Evolutionary conservation across 2,329 filamentous ascomycete genomes (phyloP).

Genomic region (Fusarium gaditjirri): DNA sequence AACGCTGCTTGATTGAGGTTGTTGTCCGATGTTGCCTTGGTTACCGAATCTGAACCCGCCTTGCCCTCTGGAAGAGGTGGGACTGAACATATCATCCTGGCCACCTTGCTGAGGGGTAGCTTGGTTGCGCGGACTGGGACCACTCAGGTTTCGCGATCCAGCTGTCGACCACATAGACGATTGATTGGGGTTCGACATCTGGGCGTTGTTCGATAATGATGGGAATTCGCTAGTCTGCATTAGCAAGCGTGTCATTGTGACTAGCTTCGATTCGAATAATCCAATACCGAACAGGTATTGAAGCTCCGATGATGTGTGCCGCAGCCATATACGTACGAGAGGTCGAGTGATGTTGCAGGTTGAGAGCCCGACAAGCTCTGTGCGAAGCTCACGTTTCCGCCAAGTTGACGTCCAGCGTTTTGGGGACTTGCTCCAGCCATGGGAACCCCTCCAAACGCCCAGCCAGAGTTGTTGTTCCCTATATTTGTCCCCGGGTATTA

Average conservation of each 20-base stretch:
- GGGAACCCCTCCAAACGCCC: constrained; percentile 71
- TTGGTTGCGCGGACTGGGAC: constrained; percentile 62
- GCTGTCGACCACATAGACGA: constrained; percentile 66
- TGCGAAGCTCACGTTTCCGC: constrained; percentile 72
- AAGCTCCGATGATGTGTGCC: not conserved
- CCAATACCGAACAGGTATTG: not conserved
- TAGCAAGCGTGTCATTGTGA: not conserved
- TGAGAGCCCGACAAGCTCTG: constrained; percentile 73
- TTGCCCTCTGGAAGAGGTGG: constrained; percentile 57
- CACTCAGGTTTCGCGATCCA: constrained; percentile 60
- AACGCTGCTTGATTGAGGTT: constrained; percentile 59
- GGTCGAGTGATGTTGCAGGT: constrained; percentile 69
- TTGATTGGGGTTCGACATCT: constrained; percentile 60
- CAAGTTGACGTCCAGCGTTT: constrained; percentile 64
- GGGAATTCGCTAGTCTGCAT: constrained; percentile 71
- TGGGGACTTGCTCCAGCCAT: constrained; percentile 67
- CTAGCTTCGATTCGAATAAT: not conserved
- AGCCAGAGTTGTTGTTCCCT: constrained; percentile 65
- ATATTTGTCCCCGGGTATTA: constrained; percentile 42
- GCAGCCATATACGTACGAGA: constrained; percentile 65
- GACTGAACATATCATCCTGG: constrained; percentile 60
- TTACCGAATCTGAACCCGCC: constrained; percentile 65
- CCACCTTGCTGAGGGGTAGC: constrained; percentile 63
- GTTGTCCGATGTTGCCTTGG: constrained; percentile 56
- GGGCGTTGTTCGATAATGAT: constrained; percentile 70